These are phyloP conservation scores for Blastomyces gilchristii DNA, from an alignment of 2,329 filamentous ascomycete genomes.

Conservation along the genomic window DNA sequence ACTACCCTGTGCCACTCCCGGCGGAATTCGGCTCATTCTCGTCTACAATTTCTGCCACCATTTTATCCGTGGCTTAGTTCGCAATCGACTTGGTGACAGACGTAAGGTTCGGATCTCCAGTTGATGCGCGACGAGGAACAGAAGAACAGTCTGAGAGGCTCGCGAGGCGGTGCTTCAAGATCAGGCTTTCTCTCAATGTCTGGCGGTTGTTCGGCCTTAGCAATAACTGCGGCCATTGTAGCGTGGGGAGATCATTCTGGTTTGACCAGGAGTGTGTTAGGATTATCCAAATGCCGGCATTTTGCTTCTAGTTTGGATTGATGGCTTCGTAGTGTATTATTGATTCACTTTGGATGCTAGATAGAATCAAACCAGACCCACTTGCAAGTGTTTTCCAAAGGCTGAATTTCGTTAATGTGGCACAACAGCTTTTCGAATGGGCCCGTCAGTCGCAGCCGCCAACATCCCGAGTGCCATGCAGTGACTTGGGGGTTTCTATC, in stretches of 20 bases:
- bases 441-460: background rate
- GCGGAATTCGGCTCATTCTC: background rate
- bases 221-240: background rate
- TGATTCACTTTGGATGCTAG: background rate
- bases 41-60: background rate
- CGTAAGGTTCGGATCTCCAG: background rate
- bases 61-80: background rate
- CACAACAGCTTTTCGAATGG: background rate
- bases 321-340: background rate
- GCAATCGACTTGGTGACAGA: background rate
- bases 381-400: background rate
- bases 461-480: too few species aligned
- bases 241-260: background rate
- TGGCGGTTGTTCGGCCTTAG: background rate
- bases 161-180: background rate
- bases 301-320: background rate
- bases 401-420: background rate
- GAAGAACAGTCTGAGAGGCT: background rate
- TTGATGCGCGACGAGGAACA: background rate
- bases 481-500: too few species aligned
- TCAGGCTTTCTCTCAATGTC: background rate
- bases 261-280: background rate
- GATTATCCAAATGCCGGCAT: background rate
- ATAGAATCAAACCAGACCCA: background rate
- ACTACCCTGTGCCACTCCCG: too few species aligned